A percentile compares a stretch with the other conserved stretches of the same genome.
Conservation (phyloP, 2,329 filamentous ascomycete genomes). For the Cryphonectria carpinicola region DNA sequence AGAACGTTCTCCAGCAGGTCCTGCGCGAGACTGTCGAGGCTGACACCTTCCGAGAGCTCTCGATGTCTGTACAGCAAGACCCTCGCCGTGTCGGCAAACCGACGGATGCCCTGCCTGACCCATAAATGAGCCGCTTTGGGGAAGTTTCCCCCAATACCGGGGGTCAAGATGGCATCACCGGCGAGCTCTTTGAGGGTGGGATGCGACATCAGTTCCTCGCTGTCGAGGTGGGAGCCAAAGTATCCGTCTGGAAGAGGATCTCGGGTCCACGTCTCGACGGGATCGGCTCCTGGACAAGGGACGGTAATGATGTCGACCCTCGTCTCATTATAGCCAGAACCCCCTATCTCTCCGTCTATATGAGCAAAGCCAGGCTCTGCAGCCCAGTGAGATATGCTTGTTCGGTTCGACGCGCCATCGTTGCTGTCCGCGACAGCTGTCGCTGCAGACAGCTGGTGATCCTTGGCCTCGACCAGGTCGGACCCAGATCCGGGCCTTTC, state of each 20-base stretch:
- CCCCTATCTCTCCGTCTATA: slow-evolving; percentile 48
- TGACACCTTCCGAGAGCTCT: slow-evolving; percentile 44
- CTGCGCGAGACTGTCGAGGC: slow-evolving; percentile 49
- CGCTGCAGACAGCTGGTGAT: slow-evolving; percentile 19
- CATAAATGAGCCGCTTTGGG: slow-evolving; percentile 48
- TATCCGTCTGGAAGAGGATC: slow-evolving; percentile 53
- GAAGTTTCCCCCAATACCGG: slow-evolving; percentile 38
- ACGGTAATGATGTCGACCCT: slow-evolving; percentile 58
- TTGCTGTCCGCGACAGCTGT: slow-evolving; percentile 21
- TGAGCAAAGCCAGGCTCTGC: slow-evolving; percentile 46
- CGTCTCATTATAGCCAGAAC: slow-evolving; percentile 54
- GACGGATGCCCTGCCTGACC: slow-evolving; percentile 57
- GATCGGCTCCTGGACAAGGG: slow-evolving; percentile 57
- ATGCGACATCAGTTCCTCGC: slow-evolving; percentile 34
- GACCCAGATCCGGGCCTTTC: slow-evolving; percentile 5
- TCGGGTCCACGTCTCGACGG: slow-evolving; percentile 57
- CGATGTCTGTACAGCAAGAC: slow-evolving; percentile 58
- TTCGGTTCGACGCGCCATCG: slow-evolving; percentile 32
- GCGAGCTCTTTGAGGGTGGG: slow-evolving; percentile 39
- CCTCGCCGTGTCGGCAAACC: slow-evolving; percentile 50
- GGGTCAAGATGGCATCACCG: slow-evolving; percentile 37
- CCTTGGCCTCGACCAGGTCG: slow-evolving; percentile 11
- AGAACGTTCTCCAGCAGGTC: slow-evolving; percentile 51
- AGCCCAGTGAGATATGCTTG: slow-evolving; percentile 38
- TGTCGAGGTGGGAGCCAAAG: slow-evolving; percentile 43